Evolutionary conservation across 345 rosid genomes (phyloP).

Genomic region (Bruguiera parviflora): DNA sequence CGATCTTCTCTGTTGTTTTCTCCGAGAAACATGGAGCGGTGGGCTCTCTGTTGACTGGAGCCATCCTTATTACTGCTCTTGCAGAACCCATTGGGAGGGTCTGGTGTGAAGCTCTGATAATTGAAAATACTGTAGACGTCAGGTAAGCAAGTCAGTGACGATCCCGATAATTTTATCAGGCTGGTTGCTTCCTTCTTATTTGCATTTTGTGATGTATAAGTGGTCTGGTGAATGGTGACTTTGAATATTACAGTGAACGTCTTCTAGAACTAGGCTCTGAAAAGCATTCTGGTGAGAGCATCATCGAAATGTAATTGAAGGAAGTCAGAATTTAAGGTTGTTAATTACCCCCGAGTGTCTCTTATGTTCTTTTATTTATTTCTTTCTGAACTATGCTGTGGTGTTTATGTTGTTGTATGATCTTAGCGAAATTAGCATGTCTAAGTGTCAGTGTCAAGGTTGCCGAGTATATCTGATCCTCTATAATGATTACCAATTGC

Average conservation of each 20-base stretch:
- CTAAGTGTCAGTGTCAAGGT: too few relatives aligned
- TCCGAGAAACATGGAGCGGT: background rate
- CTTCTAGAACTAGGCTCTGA: background rate
- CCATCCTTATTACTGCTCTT: constrained; percentile 5
- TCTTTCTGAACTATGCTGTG: background rate
- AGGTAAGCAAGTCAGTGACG: background rate
- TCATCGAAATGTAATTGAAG: background rate
- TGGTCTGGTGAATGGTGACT: background rate
- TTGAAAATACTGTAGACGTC: background rate
- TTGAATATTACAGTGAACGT: background rate
- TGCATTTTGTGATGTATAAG: background rate
- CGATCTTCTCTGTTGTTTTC: background rate
- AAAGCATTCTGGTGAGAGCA: background rate
- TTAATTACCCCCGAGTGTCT: background rate
- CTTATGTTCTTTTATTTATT: background rate
- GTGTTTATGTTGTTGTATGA: background rate
- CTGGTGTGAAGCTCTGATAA: constrained; percentile 7
- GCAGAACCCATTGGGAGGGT: background rate
- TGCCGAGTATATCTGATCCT: background rate
- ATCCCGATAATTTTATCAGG: background rate
- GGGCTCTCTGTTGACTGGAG: constrained; percentile 6
- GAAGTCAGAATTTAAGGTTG: background rate
- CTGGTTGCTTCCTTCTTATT: background rate
- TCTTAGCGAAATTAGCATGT: too few relatives aligned
- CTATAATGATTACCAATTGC: background rate